Base-by-base conservation (phyloP, 768 basidiomycete species). In the Cytidiella melzeri region DNA sequence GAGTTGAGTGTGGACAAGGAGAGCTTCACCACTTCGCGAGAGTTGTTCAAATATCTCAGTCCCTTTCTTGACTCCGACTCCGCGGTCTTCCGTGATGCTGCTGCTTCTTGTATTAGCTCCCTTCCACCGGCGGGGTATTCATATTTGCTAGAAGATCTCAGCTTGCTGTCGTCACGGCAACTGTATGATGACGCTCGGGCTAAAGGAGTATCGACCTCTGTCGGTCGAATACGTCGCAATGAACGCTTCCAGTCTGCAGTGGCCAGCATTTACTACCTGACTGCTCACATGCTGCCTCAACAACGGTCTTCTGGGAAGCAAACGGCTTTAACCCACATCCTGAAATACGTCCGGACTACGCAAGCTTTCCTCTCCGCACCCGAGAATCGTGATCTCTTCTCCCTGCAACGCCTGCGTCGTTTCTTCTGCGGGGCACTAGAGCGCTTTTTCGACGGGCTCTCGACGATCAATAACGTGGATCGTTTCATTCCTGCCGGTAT, bases 351-450 rank as follows among this genome's bases (percentile, higher is more conserved):
- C 28, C 80, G 83, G 30, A 86, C 83, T 55, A 93, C 88, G 4
- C 84, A 91, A 54, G 65, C 77, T 0, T 88, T 91, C 62, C 71
- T 97, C n/a, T 76, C 78, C 3, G 74, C 81, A 3, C 69, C 80
- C 0, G 84, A 88, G 34, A 77, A 82, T 57, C 79, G 85, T 23
- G 85, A 91, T 43, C 85, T 85, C 53, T 81, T 78, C 57, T 78
- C 87, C 1, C 66, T 92, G 23, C 89, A 94, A 54, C 79, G 83
- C 6, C 71, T 95, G 25, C 83, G 93, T 24, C 82, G 91, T 21
- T 94, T 90, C 63, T 96, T 95, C 64, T 96, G 93, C 59, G 87
- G 90, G 18, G 81, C 86, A 0, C 80, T 96, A 3, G 90, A 93
- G 64, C 81, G 86, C 43, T 75, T 96, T 9, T 92, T 93, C 52